These are phyloP conservation scores for Coniophora puteana DNA, from an alignment of 1,284 basidiomycete species.

Conservation along the genomic window DNA sequence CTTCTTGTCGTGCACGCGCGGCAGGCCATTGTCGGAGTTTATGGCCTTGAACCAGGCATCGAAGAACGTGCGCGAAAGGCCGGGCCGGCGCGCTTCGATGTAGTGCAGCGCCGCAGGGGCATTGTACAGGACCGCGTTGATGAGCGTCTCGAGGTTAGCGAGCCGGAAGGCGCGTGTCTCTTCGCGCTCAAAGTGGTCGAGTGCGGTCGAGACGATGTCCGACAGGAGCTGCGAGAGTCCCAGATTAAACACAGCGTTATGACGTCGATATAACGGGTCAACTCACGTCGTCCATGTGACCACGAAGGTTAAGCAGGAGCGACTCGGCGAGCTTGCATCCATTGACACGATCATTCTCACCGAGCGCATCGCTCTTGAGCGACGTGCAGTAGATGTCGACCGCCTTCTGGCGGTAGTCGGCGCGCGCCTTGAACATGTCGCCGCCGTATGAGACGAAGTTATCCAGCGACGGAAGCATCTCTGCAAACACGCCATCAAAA, in stretches of 20 bases:
- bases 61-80: conserved; percentile 68
- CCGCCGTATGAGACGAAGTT: conserved; percentile 88
- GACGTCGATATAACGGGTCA: not conserved
- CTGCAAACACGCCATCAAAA: conserved; percentile 34
- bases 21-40: conserved; percentile 57
- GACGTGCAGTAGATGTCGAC: conserved; percentile 83
- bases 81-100: conserved; percentile 62
- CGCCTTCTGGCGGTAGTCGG: conserved; percentile 79
- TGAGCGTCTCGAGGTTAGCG: conserved; percentile 78
- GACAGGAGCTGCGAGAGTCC: conserved; percentile 37
- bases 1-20: conserved; percentile 91
- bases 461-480: conserved; percentile 88
- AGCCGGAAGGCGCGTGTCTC: conserved; percentile 67
- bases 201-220: conserved; percentile 57
- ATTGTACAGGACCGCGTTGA: conserved; percentile 87
- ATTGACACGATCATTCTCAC: conserved; percentile 80
- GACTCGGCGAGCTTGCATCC: conserved; percentile 87
- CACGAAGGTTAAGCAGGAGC: conserved; percentile 75
- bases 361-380: conserved; percentile 70
- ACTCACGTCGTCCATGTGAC: conserved; percentile 73
- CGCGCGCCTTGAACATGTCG: conserved; percentile 67
- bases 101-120: conserved; percentile 71
- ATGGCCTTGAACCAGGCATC: conserved; percentile 77
- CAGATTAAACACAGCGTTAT: not conserved
- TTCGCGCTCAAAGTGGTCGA: conserved; percentile 53